Conservation (phyloP, 805 yeast genomes). For the Spencermartinsiella europaea region DNA sequence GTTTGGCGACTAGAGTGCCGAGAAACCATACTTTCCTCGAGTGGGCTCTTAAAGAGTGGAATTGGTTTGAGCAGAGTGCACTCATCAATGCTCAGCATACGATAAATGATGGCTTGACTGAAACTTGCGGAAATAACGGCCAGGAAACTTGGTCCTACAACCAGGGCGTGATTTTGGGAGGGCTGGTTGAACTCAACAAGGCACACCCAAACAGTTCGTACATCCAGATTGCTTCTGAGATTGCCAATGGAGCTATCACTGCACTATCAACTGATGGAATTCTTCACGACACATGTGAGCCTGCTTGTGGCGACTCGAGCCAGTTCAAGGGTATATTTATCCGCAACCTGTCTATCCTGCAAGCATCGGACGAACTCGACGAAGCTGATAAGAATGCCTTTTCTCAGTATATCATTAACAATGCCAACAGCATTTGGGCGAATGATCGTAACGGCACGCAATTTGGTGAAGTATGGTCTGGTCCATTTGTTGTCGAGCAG, state of each 20-base stretch:
- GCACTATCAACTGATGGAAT: conserved; percentile 6
- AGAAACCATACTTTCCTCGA: conserved; percentile 6
- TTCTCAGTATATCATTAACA: conserved; percentile 1
- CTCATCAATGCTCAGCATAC: conserved; percentile 7
- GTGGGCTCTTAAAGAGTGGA: conserved; percentile 13
- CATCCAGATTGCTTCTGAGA: conserved; percentile 4
- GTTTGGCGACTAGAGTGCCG: conserved; percentile 12
- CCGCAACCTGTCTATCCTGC: conserved; percentile 9
- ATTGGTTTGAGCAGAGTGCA: conserved; percentile 10
- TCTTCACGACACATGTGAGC: conserved; percentile 14
- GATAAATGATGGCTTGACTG: conserved; percentile 14
- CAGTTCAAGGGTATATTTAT: conserved; percentile 15
- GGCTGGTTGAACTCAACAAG: conserved; percentile 11
- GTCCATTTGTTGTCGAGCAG: conserved; percentile 5
- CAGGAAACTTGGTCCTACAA: conserved; percentile 13
- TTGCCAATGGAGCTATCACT: conserved; percentile 10
- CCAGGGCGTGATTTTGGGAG: conserved; percentile 18
- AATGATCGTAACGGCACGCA: conserved; percentile 1
- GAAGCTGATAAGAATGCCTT: not conserved
- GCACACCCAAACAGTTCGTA: conserved; percentile 2
- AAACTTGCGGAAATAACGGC: conserved; percentile 5
- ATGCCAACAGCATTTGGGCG: conserved; percentile 6
- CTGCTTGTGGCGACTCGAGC: conserved; percentile 9
- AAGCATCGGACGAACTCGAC: not conserved
- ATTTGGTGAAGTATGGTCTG: conserved; percentile 12